Evolutionary conservation across 2,329 filamentous ascomycete genomes (phyloP).

Genomic region (Ustulina deusta): DNA sequence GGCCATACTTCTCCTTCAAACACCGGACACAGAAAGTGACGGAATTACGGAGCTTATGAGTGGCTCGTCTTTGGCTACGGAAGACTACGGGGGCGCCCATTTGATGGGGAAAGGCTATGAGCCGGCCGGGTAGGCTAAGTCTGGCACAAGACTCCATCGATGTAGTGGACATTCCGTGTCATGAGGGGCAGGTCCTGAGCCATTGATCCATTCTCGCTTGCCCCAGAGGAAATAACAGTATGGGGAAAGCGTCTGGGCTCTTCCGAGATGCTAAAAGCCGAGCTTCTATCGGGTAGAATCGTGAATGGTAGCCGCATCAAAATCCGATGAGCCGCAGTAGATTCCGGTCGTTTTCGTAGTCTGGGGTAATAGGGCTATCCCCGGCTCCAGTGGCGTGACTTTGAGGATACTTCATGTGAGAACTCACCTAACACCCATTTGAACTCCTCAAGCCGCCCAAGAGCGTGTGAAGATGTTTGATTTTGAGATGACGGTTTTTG

Average conservation of each 20-base stretch:
- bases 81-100: constrained; percentile 25
- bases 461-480: constrained; percentile 20
- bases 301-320: constrained; percentile 43
- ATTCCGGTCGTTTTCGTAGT: constrained; percentile 49
- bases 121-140: constrained; percentile 1
- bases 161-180: constrained; percentile 22
- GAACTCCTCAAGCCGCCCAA: constrained; percentile 1
- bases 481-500: constrained; percentile 28
- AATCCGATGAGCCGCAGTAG: constrained; percentile 48
- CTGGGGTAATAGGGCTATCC: constrained; percentile 44
- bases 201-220: constrained; percentile 18
- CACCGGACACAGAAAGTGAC: not conserved
- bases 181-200: constrained; percentile 22
- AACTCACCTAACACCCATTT: constrained; percentile 33
- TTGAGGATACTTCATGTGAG: constrained; percentile 42
- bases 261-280: constrained; percentile 45
- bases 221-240: constrained; percentile 27
- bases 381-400: constrained; percentile 45
- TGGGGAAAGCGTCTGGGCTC: constrained; percentile 19
- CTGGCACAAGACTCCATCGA: constrained; percentile 12
- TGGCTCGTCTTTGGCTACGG: constrained; percentile 20
- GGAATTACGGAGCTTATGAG: not conserved
- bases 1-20: not conserved
- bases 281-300: constrained; percentile 50
- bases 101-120: not conserved